These are phyloP conservation scores for Stentor coeruleus DNA, from an alignment of 73 alveolate genomes.

Conservation along the genomic window DNA sequence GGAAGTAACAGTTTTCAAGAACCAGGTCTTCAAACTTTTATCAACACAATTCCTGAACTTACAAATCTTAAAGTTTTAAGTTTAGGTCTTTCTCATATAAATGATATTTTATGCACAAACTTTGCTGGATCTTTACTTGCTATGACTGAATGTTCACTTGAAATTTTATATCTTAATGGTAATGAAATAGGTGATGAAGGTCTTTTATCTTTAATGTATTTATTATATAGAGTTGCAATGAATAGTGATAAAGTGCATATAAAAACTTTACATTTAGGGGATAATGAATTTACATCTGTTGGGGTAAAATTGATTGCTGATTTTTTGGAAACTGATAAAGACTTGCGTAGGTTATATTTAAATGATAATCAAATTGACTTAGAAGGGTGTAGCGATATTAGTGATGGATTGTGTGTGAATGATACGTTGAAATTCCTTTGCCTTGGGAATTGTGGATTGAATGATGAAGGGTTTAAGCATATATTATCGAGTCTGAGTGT, in stretches of 20 bases:
- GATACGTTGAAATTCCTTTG: not conserved
- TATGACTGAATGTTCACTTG: not conserved
- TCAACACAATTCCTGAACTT: constrained; percentile 1
- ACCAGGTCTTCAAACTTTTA: not conserved
- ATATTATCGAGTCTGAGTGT: constrained; percentile 22
- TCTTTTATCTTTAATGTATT: constrained; percentile 23
- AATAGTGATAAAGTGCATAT: constrained; percentile 19
- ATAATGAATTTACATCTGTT: constrained; percentile 24
- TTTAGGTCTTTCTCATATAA: not conserved
- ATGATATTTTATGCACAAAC: constrained; percentile 2
- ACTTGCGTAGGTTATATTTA: not conserved
- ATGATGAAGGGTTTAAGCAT: not conserved
- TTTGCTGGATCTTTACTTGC: constrained; percentile 21
- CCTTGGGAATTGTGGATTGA: constrained; percentile 11
- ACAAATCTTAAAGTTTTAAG: constrained; percentile 6
- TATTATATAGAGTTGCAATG: constrained; percentile 13
- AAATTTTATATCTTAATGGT: not conserved
- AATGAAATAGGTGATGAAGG: constrained; percentile 23
- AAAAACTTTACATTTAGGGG: constrained; percentile 29
- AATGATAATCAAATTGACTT: constrained; percentile 22
- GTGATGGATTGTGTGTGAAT: constrained; percentile 23
- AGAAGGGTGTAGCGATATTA: constrained; percentile 4
- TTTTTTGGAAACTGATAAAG: not conserved
- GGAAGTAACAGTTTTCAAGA: constrained; percentile 22
- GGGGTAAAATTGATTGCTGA: constrained; percentile 21